Base-by-base conservation (phyloP, 2,329 filamentous ascomycete species). In the Uncinocarpus reesii region DNA sequence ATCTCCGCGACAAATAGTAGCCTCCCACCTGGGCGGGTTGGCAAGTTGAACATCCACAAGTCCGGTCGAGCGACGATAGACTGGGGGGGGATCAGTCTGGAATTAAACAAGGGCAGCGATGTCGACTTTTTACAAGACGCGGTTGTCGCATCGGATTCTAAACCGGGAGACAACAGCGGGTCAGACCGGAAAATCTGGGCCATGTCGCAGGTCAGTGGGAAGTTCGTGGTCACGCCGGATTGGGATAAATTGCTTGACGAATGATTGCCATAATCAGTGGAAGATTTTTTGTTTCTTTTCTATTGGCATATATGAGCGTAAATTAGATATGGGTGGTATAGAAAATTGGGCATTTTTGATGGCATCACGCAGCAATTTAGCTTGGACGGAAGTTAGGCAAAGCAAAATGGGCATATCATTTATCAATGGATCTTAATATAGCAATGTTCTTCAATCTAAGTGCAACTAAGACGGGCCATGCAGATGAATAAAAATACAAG, bases 151-250 rank as follows among this genome's bases (percentile, higher is more conserved):
- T 65, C 63, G 47, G 57, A 54, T 42, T 58, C 56, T 20, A 57
- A 48, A 10, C 48, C 44, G 8, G 41, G 42, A 4, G 60, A 57
- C 43, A 59, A 63, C 15, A 57, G 56, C 20, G 59, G 62, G 16
- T 61, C 61, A 15, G 62, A 69, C 15, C 63, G 69, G 36, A 66
- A 68, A 48, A 71, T 74, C 31, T 73, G 73, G 62, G 73, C 73
- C 2, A 75, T 82, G 67, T 79, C 78, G 7, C 73, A 79, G 56
- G 69, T 82, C n/a, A 77, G 74, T 61, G 77, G 76, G 47, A 81
- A 80, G 62, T 80, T 81, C 58, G 76, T 81, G 1, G 74, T 81
- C 28, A 75, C 71, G 43, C 79, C 79, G 11, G 72, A 82, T 58
- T 81, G 77, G 75, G 68, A 69, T 40, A 68, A 72, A 56, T 71